Evolutionary conservation across 345 rosid genomes (phyloP), one percentile per base, ranked within the genome.

Genomic region (Eucalyptus caleyi): DNA sequence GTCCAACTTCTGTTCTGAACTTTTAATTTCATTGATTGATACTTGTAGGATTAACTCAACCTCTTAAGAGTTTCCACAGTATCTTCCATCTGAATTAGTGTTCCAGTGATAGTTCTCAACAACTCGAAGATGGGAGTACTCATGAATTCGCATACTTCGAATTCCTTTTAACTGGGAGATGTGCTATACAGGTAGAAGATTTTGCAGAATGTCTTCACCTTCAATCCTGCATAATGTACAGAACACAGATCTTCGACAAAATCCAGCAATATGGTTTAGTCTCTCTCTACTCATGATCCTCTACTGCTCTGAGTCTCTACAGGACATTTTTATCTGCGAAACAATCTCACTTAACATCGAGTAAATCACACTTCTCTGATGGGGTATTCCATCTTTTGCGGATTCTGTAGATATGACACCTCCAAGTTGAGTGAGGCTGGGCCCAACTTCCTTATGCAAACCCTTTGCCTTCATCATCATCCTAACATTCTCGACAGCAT

Each of bases 271-370:
- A 60, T 27, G 69, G 69, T 27, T 60, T 13, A 60, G 16, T 90
- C 96, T 59, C 67, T 60, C 67, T 60, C 16, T 13, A 60, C 32
- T 27, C 69, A 3, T 1, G 69, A 60, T 60, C 32, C 87, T 85
- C 87, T 5, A 0, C 6, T 44, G 19, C 53, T 62, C 23, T 42
- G 26, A 45, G 77, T 54, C 89, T 62, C 89, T 86, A 30, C 45
- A 32, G 47, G 91, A 88, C 37, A 89, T 45, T 92, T 94, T 93
- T 53, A 93, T 86, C 60, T 87, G 88, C n/a, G 82, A 87, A 69
- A 92, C 93, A 37, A 94, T 91, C 93, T 94, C 93, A 89, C 92
- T 90, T 91, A 94, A 90, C 96, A 95, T 90, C 4, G 95, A 93
- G 50, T 86, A 92, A 53, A 92, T 53, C 62, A 93, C 60, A 50